These are phyloP conservation scores for Blattamonas nauphoetae DNA, from an alignment of 78 protist species.

Conservation along the genomic window DNA sequence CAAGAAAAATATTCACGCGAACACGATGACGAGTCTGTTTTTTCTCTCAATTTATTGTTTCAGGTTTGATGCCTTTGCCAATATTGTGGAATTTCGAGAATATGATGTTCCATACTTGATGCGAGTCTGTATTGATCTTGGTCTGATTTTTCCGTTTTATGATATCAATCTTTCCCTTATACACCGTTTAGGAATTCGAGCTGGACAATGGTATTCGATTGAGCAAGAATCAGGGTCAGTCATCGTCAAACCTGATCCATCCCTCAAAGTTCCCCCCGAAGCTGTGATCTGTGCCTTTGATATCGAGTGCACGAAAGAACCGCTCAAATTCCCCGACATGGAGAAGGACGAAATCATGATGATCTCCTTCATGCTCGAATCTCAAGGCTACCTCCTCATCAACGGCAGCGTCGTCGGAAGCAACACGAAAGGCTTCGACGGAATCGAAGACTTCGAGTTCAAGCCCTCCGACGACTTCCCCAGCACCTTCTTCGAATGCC, in stretches of 20 bases:
- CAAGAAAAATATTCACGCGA: background rate
- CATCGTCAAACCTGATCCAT: background rate
- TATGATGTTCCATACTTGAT: conserved; percentile 88
- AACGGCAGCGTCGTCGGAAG: conserved; percentile 82
- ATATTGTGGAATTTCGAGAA: conserved; percentile 70
- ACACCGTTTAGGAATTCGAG: background rate
- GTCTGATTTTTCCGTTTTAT: background rate
- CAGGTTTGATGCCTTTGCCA: background rate
- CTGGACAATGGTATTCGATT: background rate
- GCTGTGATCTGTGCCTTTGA: conserved; percentile 87
- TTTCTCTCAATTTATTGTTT: background rate
- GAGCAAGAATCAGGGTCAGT: background rate
- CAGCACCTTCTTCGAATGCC: background rate
- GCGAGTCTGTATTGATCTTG: conserved; percentile 80
- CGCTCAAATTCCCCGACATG: conserved; percentile 87
- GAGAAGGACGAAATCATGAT: conserved; percentile 55
- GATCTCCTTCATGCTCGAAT: conserved; percentile 96
- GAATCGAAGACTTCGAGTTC: conserved; percentile 83
- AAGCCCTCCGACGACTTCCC: background rate
- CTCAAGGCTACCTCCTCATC: conserved; percentile 79
- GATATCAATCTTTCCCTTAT: background rate
- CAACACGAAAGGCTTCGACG: conserved; percentile 87
- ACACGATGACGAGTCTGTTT: background rate
- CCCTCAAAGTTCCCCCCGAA: conserved; percentile 39
- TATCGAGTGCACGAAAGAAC: conserved; percentile 89